A percentile compares a stretch with the other conserved stretches of the same genome.
These are phyloP conservation scores for Penstemon newberryi DNA, from an alignment of 257 asterid genomes.

Conservation along the genomic window DNA sequence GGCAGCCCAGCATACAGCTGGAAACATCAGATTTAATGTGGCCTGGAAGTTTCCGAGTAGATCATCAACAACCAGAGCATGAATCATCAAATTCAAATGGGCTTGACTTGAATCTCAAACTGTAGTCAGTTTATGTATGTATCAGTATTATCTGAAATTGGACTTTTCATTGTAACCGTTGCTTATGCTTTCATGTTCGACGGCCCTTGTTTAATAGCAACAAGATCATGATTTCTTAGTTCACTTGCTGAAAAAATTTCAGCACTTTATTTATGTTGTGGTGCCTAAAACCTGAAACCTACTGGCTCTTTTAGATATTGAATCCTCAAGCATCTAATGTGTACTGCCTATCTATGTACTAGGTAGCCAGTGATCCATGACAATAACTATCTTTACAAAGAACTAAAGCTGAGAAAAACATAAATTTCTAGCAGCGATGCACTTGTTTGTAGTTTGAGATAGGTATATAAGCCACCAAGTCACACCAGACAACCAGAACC, in stretches of 20 bases:
- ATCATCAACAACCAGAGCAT: slow-evolving; percentile 46
- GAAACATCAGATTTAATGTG: slow-evolving; percentile 54
- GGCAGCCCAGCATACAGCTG: slow-evolving; percentile 35
- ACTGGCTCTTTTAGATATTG: slow-evolving; percentile 21
- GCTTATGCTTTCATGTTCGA: slow-evolving; percentile 22
- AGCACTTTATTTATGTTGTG: slow-evolving; percentile 26
- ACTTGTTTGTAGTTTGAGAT: slow-evolving; percentile 11
- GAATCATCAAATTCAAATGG: slow-evolving; percentile 41
- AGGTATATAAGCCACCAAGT: slow-evolving; percentile 2
- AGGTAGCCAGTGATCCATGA: slow-evolving; percentile 1
- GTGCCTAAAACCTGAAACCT: slow-evolving; percentile 22
- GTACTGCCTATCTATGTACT: neutral
- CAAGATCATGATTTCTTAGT: neutral
- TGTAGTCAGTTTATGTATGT: slow-evolving; percentile 38
- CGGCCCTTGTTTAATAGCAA: no score
- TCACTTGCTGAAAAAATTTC: slow-evolving; percentile 27
- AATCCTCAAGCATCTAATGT: slow-evolving; percentile 19
- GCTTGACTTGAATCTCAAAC: slow-evolving; percentile 85
- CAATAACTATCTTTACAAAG: slow-evolving; percentile 3
- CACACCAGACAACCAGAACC: no score
- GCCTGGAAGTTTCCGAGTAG: slow-evolving; percentile 85
- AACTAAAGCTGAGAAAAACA: slow-evolving; percentile 12
- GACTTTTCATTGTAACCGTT: slow-evolving; percentile 25
- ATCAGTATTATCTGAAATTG: slow-evolving; percentile 2
- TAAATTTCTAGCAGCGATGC: neutral